phyloP scores from a whole-genome alignment of 208 protist species.

The Crithidia brevicula region DNA sequence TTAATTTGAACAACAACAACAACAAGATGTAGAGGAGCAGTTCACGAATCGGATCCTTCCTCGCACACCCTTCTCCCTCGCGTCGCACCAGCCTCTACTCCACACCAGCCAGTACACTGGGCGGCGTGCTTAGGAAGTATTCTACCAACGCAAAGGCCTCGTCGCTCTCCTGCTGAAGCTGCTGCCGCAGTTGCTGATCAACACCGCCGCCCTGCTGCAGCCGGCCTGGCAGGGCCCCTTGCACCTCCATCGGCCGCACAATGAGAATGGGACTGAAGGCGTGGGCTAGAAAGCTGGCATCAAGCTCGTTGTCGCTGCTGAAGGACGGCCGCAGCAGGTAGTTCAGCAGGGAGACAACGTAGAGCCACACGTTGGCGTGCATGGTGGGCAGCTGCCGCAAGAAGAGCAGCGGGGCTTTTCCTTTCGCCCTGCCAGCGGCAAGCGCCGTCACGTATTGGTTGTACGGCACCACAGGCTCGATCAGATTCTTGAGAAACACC shows the following conservation, averaged over 20 bases:
- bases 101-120: slow-evolving; percentile 38
- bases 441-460: slow-evolving; percentile 62
- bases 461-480: slow-evolving; percentile 84
- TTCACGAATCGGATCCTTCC: no score
- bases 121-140: slow-evolving; percentile 75
- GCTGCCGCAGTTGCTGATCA: slow-evolving; percentile 66
- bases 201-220: slow-evolving; percentile 52
- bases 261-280: slow-evolving; percentile 75
- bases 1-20: no score
- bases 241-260: slow-evolving; percentile 38
- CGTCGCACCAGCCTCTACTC: slow-evolving; percentile 14
- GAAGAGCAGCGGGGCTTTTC: slow-evolving; percentile 61
- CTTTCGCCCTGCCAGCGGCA: slow-evolving; percentile 51
- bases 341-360: slow-evolving; percentile 85
- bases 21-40: background rate
- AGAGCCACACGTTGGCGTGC: slow-evolving; percentile 87
- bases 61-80: no score
- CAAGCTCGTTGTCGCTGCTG: slow-evolving; percentile 64
- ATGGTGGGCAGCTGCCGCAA: slow-evolving; percentile 74
- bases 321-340: slow-evolving; percentile 76
- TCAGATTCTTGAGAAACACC: slow-evolving; percentile 72
- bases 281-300: slow-evolving; percentile 55
- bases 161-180: slow-evolving; percentile 70
- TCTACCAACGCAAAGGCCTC: slow-evolving; percentile 70
- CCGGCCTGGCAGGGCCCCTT: slow-evolving; percentile 32